Base-by-base conservation (phyloP, 495 filamentous ascomycete genomes). In the Penicillium mononematosum region DNA sequence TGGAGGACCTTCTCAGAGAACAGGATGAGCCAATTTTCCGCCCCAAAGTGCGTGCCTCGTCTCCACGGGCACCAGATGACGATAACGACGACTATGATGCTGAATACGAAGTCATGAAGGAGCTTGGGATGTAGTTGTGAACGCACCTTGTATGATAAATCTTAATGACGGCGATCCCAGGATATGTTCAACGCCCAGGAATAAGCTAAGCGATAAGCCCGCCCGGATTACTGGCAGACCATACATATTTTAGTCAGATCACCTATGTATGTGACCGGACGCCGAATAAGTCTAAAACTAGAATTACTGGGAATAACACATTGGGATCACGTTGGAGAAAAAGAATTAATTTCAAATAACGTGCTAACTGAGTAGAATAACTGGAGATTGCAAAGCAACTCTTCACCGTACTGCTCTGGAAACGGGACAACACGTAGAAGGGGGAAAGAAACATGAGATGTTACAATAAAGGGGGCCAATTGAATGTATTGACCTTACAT, bases 1-100 rank as follows among this genome's bases (percentile, higher is more conserved):
- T 77, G 19, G 75, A 75, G 38, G 65, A 67, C 22, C 64, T 77
- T 11, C 54, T 77, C 16, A 66, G 61, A 38, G 75, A 74, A 43
- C 68, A 72, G 39, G 65, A 74, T 32, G 57, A 67, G 25, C n/a
- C 31, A 19, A 52, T 50, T 44, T 11, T 39, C 45, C 27, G 17
- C 25, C 24, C 54, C 3, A 51, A 32, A 5, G 10, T 32, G 25
- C 45, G 55, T 2, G 47, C 50, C 6, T 42, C 54, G 14, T 29
- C 34, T 14, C 48, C 45, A 6, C 34, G 24, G 9, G 20, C 38
- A 22, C 27, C 46, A 2, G 39, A 58, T n/a, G 11, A 12, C 5
- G 12, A 45, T 36, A 17, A 36, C 5, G 64, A 66, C 50, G 60
- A 63, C 24, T 69, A 60, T 58, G 61, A 71, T 45, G 68, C 59